A percentile compares a stretch with the other conserved stretches of the same genome.
phyloP scores from a whole-genome alignment of 345 rosid species.

The Odontarrhena argentea region DNA sequence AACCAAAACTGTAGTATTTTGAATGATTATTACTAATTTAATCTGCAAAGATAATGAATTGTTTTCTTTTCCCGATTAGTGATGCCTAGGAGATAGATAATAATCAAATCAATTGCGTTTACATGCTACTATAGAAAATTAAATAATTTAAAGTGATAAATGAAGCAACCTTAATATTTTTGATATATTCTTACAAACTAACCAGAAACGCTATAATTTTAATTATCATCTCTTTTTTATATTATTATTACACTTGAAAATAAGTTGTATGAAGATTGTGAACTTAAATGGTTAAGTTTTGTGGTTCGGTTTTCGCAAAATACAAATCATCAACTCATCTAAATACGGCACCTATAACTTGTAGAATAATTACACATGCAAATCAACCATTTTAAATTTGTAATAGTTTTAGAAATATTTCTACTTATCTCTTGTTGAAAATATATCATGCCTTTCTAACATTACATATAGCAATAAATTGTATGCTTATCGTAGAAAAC shows the following conservation, averaged over 20 bases:
- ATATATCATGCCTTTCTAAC: no score
- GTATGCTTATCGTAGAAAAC: no score
- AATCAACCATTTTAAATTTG: not conserved
- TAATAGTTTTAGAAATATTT: no score
- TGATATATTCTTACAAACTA: not conserved
- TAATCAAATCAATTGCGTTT: not conserved
- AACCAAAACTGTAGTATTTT: slow-evolving; percentile 23
- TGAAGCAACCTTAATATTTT: no score
- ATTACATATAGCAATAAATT: no score
- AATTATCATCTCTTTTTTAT: not conserved
- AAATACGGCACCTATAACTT: not conserved
- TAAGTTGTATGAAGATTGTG: not conserved
- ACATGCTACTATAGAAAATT: not conserved
- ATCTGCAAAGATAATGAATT: slow-evolving; percentile 26
- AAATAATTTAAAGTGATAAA: no score
- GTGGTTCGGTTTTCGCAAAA: not conserved
- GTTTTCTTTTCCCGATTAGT: slow-evolving; percentile 34
- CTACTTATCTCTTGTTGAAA: no score
- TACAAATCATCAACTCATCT: not conserved
- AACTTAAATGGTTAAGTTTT: not conserved
- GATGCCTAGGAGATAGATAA: not conserved
- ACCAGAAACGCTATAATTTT: not conserved
- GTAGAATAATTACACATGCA: not conserved
- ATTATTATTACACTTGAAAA: not conserved
- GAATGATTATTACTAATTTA: slow-evolving; percentile 1